Base-by-base conservation (phyloP, 768 basidiomycete species). In the Artomyces pyxidatus region DNA sequence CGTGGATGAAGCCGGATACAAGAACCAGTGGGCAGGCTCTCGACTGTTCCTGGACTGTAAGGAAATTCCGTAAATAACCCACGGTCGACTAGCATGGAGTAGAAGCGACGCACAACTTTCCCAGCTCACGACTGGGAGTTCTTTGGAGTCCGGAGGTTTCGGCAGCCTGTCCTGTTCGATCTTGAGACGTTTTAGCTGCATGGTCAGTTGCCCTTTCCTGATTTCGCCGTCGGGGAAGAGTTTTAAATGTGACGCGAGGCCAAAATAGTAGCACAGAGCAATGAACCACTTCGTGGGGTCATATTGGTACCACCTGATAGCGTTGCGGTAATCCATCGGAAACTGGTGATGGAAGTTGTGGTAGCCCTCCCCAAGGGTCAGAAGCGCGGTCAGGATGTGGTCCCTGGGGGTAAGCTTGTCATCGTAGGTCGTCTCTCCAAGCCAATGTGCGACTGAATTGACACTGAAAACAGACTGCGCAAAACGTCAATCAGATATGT, bases 191-290 rank as follows among this genome's bases (percentile, higher is more conserved):
- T 89, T 91, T 53, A 93, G 71, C 65, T 85, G 76, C 90, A 95
- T 93, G 5, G 85, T 78, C 55, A 88, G 71, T 28, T 79, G 77
- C 11, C 91, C 83, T 65, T 92, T 92, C 50, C 74, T 71, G 58
- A 96, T 83, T 64, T 94, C 92, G 66, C 91, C 90, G 61, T 82
- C 81, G 45, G 90, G 89, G 68, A 96, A 96, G 30, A 78, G 74
- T 57, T 85, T 82, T 50, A 96, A 75, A 61, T 92, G 78, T 38
- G 71, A 79, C n/a, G 92, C 92, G 26, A 92, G 67, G 3, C 89
- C 84, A 25, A 89, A 42, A 42, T 62, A 52, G 19, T 71, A 73
- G 57, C 81, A 83, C 35, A 70, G 54, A 17, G 73, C 79, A 60
- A 96, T 96, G 71, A 96, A 93, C 77, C 80, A 81, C 60, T 83